Evolutionary conservation across 2,329 filamentous ascomycete genomes (phyloP), one percentile per base, ranked within the genome.

Genomic region (Nigrograna mackinnonii): DNA sequence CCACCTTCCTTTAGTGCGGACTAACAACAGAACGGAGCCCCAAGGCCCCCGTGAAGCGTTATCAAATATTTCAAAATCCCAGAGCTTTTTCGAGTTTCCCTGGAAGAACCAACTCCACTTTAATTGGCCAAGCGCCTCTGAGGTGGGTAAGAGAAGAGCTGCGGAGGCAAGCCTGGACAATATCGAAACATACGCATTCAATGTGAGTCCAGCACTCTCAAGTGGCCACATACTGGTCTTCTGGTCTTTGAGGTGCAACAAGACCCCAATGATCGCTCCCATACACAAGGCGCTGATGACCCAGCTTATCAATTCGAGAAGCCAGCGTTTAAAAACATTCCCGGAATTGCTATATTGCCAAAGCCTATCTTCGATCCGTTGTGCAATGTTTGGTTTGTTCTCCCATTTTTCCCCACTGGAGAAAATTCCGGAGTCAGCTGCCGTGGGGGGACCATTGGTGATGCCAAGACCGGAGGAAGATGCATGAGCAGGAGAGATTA

Each of bases 1-100:
- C 24, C n/a, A 43, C 18, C 19, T 43, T 16, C 48, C 45, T 18
- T 41, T 46, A 6, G 46, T 49, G 21, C 40, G 49, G 16, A 47
- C 16, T 13, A 52, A 21, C 7, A 52, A 22, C 9, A 49, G 16
- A 17, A 47, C 37, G 12, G 43, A 47, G 12, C 49, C 49, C 46
- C 46, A 52, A 2, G 46, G 49, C 13, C 49, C 49, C 12, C 49
- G 4, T 22, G 42, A 46, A 2, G 48, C 48, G 14, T 46, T 44
- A 20, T 30, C 22, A n/a, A 31, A 39, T 9, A 39, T 30, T 16
- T 38, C 22, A 13, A 38, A 38, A 38, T 38, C 35, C 22, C 21
- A 38, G 6, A 38, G 14, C 35, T 38, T 21, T 16, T 36, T 36
- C 6, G 16, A 19, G 16, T 36, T 21, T 22, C 16, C 16, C 18